A percentile compares a stretch with the other conserved stretches of the same genome.
Evolutionary conservation across 2,329 filamentous ascomycete genomes (phyloP).

Genomic region (Sporothrix brasiliensis): DNA sequence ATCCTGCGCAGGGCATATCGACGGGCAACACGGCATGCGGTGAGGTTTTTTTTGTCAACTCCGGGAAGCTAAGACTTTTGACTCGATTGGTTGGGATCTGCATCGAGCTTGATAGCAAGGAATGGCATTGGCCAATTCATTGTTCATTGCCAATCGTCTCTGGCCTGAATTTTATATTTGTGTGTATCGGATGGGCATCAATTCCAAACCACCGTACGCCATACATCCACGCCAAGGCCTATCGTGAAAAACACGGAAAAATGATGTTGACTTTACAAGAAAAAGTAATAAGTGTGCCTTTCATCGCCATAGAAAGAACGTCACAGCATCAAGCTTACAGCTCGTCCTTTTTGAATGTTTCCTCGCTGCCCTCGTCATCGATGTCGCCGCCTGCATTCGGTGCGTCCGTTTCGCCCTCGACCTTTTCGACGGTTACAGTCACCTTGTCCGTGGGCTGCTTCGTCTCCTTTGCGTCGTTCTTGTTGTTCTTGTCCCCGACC

Average conservation of each 20-base stretch:
- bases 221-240: background rate
- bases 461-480: conserved; percentile 31
- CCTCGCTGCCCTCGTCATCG: conserved; percentile 50
- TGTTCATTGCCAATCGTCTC: background rate
- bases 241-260: background rate
- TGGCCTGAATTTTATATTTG: background rate
- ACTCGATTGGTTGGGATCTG: background rate
- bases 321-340: conserved; percentile 44
- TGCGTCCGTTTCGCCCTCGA: background rate
- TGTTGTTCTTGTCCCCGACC: background rate
- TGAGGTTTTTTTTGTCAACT: background rate
- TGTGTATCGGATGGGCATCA: background rate
- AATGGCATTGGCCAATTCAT: too few species aligned
- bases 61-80: background rate
- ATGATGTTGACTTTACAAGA: background rate
- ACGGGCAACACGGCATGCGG: background rate
- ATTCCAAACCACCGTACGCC: conserved; percentile 4
- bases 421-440: conserved; percentile 14
- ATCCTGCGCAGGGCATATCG: background rate
- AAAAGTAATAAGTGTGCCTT: background rate
- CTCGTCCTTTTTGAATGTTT: conserved; percentile 53
- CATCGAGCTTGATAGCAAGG: background rate
- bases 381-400: conserved; percentile 23
- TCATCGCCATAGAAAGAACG: too few species aligned
- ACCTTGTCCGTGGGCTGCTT: background rate